A percentile compares a stretch with the other conserved stretches of the same genome.
These are phyloP conservation scores for Chytriomyces confervae DNA, from an alignment of 192 early-diverging fungal species.

Conservation along the genomic window DNA sequence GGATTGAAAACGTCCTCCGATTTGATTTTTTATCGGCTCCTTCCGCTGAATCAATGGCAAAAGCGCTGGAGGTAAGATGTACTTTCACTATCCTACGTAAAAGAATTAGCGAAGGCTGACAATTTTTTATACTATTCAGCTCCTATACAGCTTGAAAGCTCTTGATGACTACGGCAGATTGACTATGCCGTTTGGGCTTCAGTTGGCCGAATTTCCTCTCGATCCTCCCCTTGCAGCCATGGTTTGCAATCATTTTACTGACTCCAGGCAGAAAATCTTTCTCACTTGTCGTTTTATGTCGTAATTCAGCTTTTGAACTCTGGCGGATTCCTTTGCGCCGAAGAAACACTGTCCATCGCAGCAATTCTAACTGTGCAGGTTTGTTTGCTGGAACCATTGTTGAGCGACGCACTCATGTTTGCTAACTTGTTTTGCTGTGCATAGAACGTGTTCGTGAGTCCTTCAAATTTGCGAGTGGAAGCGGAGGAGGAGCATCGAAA, in stretches of 20 bases:
- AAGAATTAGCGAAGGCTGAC: not conserved
- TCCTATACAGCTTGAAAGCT: constrained; percentile 76
- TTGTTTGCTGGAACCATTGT: constrained; percentile 17
- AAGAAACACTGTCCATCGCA: constrained; percentile 79
- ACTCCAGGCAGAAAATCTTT: not conserved
- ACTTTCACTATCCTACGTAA: not conserved
- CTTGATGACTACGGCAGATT: constrained; percentile 73
- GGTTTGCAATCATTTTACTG: constrained; percentile 30
- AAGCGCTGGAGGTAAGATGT: constrained; percentile 64
- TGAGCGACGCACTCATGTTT: not conserved
- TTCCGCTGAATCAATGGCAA: constrained; percentile 71
- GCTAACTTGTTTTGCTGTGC: not conserved
- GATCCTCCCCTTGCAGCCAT: constrained; percentile 74
- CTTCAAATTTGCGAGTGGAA: constrained; percentile 39
- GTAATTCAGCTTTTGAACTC: constrained; percentile 61
- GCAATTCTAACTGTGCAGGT: constrained; percentile 82
- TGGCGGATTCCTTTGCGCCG: constrained; percentile 64
- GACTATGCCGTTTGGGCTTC: constrained; percentile 72
- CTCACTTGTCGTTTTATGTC: constrained; percentile 1
- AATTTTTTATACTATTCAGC: constrained; percentile 22
- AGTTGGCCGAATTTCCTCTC: constrained; percentile 77
- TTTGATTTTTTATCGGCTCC: constrained; percentile 83
- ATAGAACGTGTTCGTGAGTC: constrained; percentile 45
- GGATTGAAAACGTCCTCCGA: constrained; percentile 78
- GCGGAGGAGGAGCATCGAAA: constrained; percentile 66